Conservation (phyloP, 1,139 yeast species). For the Yamadazyma jaroonii region DNA sequence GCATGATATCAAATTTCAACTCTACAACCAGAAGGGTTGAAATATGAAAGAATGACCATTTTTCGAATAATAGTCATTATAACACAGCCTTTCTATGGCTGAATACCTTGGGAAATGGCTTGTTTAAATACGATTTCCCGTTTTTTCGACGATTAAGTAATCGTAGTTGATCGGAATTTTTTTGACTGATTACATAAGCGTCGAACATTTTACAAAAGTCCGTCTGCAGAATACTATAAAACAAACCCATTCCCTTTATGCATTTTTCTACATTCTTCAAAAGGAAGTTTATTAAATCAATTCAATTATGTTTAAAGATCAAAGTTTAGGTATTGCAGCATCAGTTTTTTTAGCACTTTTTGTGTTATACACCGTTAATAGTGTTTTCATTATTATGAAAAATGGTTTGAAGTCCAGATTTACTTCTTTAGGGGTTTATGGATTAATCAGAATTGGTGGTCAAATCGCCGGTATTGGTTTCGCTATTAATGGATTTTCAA, state of each 20-base stretch:
- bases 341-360: constrained; percentile 27
- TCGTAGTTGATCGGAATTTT: neutral
- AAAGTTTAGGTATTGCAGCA: constrained; percentile 32
- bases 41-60: too few relatives aligned
- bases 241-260: neutral
- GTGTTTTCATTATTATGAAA: constrained; percentile 15
- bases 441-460: constrained; percentile 27
- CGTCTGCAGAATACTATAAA: neutral
- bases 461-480: constrained; percentile 36
- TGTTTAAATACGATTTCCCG: too few relatives aligned
- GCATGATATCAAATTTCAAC: too few relatives aligned
- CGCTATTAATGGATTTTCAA: constrained; percentile 24
- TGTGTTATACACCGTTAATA: constrained; percentile 19
- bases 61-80: too few relatives aligned
- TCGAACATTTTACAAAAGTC: neutral
- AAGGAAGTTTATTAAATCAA: neutral
- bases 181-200: neutral
- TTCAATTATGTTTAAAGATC: constrained; percentile 10
- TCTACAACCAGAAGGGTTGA: too few relatives aligned
- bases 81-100: too few relatives aligned
- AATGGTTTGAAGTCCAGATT: constrained; percentile 23
- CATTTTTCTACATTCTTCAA: neutral
- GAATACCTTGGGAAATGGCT: too few relatives aligned
- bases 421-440: constrained; percentile 24
- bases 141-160: neutral